Evolutionary conservation across 176 grass and related monocot species (phyloP), one percentile per base, ranked within the genome.

Genomic region (Thalia dealbata): DNA sequence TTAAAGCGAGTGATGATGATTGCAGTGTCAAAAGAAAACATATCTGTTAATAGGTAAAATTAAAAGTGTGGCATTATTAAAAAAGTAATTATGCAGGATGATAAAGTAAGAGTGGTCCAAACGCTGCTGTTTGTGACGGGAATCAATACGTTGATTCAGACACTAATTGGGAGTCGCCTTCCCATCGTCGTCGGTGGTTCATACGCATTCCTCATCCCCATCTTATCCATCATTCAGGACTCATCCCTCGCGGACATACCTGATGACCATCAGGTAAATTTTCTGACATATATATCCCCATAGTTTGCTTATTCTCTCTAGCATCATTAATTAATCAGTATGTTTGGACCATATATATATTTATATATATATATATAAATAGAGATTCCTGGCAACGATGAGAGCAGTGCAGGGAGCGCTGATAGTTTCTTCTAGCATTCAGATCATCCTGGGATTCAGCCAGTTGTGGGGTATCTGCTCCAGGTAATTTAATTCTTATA

Each of bases 381-480:
- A 97, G 93, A 97, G 93, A 81, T 97, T 97, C 78, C 87, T 97
- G 50, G 73, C 75, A 73, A 92, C 89, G 72, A 97, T 97, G 93
- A 84, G 87, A 85, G 87, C 93, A 21, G 88, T 88, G 79, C 93
- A 97, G 76, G 93, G 93, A 26, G 85, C 93, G 1, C 75, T 97
- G 42, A 97, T 97, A 14, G 93, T 97, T 26, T 97, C 93, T 46
- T 97, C 93, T 60, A 97, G 93, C 50, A 92, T 97, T 81, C 93
- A 97, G 80, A 97, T 97, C 50, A 97, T 97, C 52, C 85, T 97
- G 24, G 93, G 89, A 4, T 97, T 92, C 81, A 97, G 93, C 87
- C 93, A 97, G 82, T 72, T 97, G 50, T 97, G 93, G 93, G 93
- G 93, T 46, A 90, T 97, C 81, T 97, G 88, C 81, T 97, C 89